These are phyloP conservation scores for Solanum ossicruentum DNA, from an alignment of 257 asterid genomes.

Conservation along the genomic window DNA sequence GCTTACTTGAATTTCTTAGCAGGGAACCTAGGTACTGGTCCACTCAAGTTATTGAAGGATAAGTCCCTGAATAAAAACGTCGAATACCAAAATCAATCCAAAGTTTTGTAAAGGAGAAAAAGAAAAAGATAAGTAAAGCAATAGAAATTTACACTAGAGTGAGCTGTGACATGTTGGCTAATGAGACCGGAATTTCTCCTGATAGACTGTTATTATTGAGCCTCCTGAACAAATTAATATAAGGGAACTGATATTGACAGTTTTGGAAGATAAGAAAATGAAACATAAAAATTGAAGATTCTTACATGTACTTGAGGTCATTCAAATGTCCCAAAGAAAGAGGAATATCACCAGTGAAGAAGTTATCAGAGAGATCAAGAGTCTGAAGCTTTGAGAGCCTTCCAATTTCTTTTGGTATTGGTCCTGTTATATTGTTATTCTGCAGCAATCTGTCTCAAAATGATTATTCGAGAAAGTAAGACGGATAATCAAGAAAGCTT, in stretches of 20 bases:
- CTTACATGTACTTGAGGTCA: constrained; percentile 74
- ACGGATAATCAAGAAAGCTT: background rate
- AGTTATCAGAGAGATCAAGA: constrained; percentile 78
- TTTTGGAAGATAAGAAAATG: background rate
- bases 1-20: constrained; percentile 78
- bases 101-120: background rate
- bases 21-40: constrained; percentile 73
- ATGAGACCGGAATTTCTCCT: constrained; percentile 64
- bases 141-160: constrained; percentile 56
- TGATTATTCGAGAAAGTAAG: background rate
- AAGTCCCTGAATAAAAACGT: constrained; percentile 49
- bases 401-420: constrained; percentile 62
- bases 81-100: background rate
- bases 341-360: constrained; percentile 61
- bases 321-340: constrained; percentile 45
- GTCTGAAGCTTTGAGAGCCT: constrained; percentile 74
- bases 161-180: constrained; percentile 64
- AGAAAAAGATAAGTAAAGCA: background rate
- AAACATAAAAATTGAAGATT: background rate
- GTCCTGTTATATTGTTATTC: constrained; percentile 77
- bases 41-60: constrained; percentile 90
- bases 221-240: constrained; percentile 40
- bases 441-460: constrained; percentile 53
- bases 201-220: constrained; percentile 79
- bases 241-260: background rate